These are phyloP conservation scores for Heteromeles arbutifolia DNA, from an alignment of 306 rosid species.

Conservation along the genomic window DNA sequence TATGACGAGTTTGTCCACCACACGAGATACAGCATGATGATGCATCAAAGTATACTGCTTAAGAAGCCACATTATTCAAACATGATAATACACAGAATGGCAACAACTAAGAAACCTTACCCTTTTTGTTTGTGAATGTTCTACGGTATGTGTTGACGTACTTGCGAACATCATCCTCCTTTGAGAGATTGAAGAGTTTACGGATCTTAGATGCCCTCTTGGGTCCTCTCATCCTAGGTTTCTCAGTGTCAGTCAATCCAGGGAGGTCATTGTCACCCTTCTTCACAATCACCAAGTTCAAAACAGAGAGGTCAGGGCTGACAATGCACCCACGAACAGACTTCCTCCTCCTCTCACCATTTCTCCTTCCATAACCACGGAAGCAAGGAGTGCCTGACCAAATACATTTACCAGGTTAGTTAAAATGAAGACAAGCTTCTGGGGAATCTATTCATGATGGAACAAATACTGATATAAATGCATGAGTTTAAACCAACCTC, in stretches of 20 bases:
- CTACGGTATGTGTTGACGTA: constrained; percentile 62
- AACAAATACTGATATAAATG: neutral
- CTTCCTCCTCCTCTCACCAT: constrained; percentile 58
- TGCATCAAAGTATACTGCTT: neutral
- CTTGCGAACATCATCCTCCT: constrained; percentile 60
- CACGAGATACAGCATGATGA: neutral
- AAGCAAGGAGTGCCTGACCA: constrained; percentile 54
- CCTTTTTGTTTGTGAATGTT: constrained; percentile 36
- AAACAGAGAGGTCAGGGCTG: constrained; percentile 54
- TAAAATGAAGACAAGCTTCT: neutral
- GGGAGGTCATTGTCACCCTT: constrained; percentile 63
- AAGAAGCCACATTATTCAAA: neutral
- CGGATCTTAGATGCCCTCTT: constrained; percentile 65
- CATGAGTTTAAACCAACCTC: constrained; percentile 23
- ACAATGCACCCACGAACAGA: constrained; percentile 60
- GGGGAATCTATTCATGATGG: too few species aligned
- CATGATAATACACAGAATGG: neutral
- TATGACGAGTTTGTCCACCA: neutral
- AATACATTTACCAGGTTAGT: neutral
- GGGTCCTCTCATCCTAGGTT: constrained; percentile 63
- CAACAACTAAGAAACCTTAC: constrained; percentile 7
- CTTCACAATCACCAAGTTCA: constrained; percentile 59
- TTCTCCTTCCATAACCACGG: constrained; percentile 60
- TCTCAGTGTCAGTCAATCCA: constrained; percentile 55
- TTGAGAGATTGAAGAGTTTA: constrained; percentile 51